These are phyloP conservation scores for Clathrospora elynae DNA, from an alignment of 2,329 filamentous ascomycete genomes.

Conservation along the genomic window DNA sequence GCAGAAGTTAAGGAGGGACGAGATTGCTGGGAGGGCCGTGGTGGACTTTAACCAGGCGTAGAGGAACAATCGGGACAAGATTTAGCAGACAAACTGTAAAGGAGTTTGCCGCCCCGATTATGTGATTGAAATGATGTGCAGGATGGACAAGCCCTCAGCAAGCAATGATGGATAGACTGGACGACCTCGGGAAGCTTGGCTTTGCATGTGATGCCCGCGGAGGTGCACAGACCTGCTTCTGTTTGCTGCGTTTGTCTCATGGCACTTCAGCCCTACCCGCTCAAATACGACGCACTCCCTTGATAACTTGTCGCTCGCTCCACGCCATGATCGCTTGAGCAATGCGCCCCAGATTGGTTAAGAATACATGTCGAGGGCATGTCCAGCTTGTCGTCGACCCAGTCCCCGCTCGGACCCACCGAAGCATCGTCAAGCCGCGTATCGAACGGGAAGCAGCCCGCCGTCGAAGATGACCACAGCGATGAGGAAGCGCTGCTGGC, in stretches of 20 bases:
- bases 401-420: constrained; percentile 45
- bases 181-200: no score
- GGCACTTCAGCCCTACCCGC: constrained; percentile 23
- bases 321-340: constrained; percentile 32
- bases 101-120: no score
- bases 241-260: constrained; percentile 19
- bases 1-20: constrained; percentile 55
- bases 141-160: background rate
- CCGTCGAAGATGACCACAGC: constrained; percentile 49
- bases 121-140: background rate
- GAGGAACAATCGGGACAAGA: background rate
- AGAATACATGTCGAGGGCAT: constrained; percentile 45
- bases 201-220: constrained; percentile 8
- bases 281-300: background rate
- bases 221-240: constrained; percentile 16
- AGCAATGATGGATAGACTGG: no score
- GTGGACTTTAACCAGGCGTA: constrained; percentile 58
- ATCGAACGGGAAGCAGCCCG: constrained; percentile 41
- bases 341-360: constrained; percentile 28
- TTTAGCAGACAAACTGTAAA: no score
- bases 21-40: constrained; percentile 60
- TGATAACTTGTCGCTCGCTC: constrained; percentile 1
- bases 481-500: constrained; percentile 58
- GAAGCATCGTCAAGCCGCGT: constrained; percentile 54
- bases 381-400: constrained; percentile 47